Evolutionary conservation across 2,329 filamentous ascomycete genomes (phyloP).

Genomic region (Botryosphaeria agaves): DNA sequence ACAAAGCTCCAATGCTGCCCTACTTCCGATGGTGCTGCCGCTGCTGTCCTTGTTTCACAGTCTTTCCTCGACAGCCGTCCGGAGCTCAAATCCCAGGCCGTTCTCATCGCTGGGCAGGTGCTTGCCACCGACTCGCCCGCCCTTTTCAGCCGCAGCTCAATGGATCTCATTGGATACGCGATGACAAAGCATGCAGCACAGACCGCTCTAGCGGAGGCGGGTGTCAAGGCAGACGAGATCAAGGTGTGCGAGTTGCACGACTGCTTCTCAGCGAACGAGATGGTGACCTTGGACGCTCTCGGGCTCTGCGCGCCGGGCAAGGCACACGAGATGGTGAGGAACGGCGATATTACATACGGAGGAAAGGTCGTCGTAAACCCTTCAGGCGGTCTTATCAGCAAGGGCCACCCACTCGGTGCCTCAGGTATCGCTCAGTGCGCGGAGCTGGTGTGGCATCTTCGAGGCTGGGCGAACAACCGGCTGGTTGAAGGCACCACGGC

Average conservation of each 20-base stretch:
- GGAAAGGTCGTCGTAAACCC: conserved; percentile 74
- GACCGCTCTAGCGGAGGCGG: conserved; percentile 57
- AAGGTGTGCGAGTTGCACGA: conserved; percentile 88
- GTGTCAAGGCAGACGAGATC: conserved; percentile 46
- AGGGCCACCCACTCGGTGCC: conserved; percentile 86
- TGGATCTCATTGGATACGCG: conserved; percentile 77
- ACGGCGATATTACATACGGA: conserved; percentile 83
- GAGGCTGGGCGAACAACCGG: conserved; percentile 91
- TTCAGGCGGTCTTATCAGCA: conserved; percentile 85
- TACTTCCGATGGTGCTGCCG: conserved; percentile 81
- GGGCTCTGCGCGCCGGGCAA: conserved; percentile 63
- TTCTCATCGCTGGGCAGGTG: conserved; percentile 75
- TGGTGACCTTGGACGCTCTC: conserved; percentile 76
- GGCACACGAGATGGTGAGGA: conserved; percentile 78
- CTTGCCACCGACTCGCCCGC: conserved; percentile 69
- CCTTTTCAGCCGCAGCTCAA: conserved; percentile 63
- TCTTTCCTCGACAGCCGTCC: conserved; percentile 73
- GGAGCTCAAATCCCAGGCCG: conserved; percentile 64
- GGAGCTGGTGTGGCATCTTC: conserved; percentile 86
- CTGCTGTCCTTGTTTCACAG: conserved; percentile 77
- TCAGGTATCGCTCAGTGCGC: conserved; percentile 93
- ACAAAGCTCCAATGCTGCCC: conserved; percentile 99
- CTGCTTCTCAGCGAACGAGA: conserved; percentile 91
- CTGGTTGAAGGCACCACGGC: conserved; percentile 48
- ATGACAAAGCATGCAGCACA: conserved; percentile 61